A percentile compares a stretch with the other conserved stretches of the same genome.
Evolutionary conservation across 2,329 filamentous ascomycete genomes (phyloP).

Genomic region (Beauveria scarabaeidicola): DNA sequence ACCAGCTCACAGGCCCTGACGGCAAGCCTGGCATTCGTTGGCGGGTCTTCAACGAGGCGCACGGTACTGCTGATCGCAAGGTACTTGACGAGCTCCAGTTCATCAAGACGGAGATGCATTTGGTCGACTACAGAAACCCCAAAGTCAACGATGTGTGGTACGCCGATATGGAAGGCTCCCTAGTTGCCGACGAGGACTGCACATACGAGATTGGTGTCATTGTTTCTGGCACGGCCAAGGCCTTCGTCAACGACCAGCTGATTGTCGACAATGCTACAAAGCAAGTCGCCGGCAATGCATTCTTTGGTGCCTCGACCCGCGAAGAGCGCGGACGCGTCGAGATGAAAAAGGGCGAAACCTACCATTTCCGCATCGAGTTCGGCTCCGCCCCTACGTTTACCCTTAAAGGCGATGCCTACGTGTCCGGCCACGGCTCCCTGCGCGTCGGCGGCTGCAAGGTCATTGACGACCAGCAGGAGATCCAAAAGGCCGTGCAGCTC

Average conservation of each 20-base stretch:
- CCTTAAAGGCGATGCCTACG: constrained; percentile 39
- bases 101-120: constrained; percentile 39
- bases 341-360: constrained; percentile 50
- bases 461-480: constrained; percentile 49
- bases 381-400: constrained; percentile 50
- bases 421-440: constrained; percentile 52
- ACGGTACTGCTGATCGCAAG: constrained; percentile 36
- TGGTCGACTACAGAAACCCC: constrained; percentile 44
- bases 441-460: constrained; percentile 53
- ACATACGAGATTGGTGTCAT: constrained; percentile 58
- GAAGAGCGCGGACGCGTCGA: constrained; percentile 53
- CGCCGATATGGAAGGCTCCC: constrained; percentile 51
- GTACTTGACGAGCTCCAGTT: constrained; percentile 42
- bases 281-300: constrained; percentile 52
- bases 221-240: constrained; percentile 56
- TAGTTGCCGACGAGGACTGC: constrained; percentile 51
- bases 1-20: constrained; percentile 39
- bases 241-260: constrained; percentile 53
- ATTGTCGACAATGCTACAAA: constrained; percentile 59
- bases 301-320: constrained; percentile 55
- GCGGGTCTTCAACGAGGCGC: constrained; percentile 53
- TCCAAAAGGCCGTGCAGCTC: constrained; percentile 56
- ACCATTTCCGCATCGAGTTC: constrained; percentile 52
- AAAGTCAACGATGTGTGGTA: constrained; percentile 49
- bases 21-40: constrained; percentile 52